Base-by-base conservation (phyloP, 1,284 basidiomycete genomes). In the Ganoderma multipileum region DNA sequence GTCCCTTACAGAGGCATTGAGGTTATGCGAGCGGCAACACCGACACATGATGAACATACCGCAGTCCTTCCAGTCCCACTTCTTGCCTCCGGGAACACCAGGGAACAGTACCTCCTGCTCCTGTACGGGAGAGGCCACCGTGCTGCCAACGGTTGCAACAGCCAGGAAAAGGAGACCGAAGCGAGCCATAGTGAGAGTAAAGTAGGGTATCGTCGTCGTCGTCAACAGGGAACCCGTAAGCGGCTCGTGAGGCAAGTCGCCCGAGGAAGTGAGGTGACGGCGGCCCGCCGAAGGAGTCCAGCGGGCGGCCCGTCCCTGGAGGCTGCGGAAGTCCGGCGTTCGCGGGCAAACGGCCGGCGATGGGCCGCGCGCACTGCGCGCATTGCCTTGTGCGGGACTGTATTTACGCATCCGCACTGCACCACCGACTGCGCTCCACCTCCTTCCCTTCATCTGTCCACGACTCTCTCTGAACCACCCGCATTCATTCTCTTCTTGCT, bases 11-110 rank as follows among this genome's bases (percentile, higher is more conserved):
- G 44, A n/a, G 36, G 11, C n/a, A 36, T 39, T 39, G 55, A 20
- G 41, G 47, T 60, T 1, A 63, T 65, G 36, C 6, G 23, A 42
- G 14, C 20, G 18, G 62, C 18, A 38, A 55, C 54, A 28, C 20
- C 36, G 23, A 36, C 23, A 38, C 26, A 41, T 63, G 38, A 14
- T 18, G 55, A 36, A 80, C 88, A 41, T 72, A 92, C 92, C 90
- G 76, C 92, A 94, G 76, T 87, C 77, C 0, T 11, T 41, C 76
- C 86, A 93, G 4, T 74, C 89, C 91, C 93, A 73, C 80, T 77
- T 38, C 83, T 81, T 42, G 76, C 79, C 41, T 16, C 52, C 39
- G 39, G 82, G 77, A 8, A 83, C 70, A 14, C 73, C 65, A 50
- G 81, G 50, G 50, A 67, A 41, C 39, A 60, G 23, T 61, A 58